Percentiles rank a stretch among this genome's conserved stretches.
phyloP scores from a whole-genome alignment of 345 rosid genomes.

The Acer saccharum region DNA sequence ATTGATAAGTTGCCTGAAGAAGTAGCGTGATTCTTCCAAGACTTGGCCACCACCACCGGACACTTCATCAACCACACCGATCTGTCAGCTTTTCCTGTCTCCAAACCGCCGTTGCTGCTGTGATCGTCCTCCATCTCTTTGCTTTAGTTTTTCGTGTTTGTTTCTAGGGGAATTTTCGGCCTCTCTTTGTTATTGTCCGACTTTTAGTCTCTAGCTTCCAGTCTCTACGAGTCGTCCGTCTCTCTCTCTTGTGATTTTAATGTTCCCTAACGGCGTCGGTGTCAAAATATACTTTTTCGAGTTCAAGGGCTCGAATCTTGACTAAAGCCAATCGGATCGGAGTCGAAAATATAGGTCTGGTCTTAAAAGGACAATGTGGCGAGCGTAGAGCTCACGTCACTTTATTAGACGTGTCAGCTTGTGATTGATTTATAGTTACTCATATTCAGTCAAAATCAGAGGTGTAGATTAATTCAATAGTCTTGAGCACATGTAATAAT shows the following conservation, averaged over 20 bases:
- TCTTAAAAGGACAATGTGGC: not conserved
- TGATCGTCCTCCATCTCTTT: conserved; percentile 53
- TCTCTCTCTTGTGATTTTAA: not conserved
- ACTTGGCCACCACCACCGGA: conserved; percentile 71
- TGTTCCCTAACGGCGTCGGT: not conserved
- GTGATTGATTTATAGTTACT: not conserved
- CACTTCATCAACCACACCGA: conserved; percentile 94
- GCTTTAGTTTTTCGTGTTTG: conserved; percentile 1
- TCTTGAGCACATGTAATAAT: not conserved
- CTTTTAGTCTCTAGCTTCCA: not conserved
- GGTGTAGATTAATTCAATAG: not conserved
- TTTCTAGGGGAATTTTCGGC: conserved; percentile 11
- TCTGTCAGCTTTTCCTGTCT: conserved; percentile 60
- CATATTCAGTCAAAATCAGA: not conserved
- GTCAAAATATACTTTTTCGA: not conserved
- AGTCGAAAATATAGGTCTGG: not conserved
- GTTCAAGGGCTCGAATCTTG: not conserved
- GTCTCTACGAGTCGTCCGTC: too few species aligned
- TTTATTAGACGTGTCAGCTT: not conserved
- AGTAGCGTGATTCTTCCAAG: conserved; percentile 55
- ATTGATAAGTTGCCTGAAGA: too few species aligned
- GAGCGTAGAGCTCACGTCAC: not conserved
- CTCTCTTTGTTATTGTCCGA: not conserved
- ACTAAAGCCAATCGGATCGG: not conserved
- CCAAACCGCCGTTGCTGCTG: conserved; percentile 42